phyloP scores from a whole-genome alignment of 306 rosid genomes.

The Pachyrhizus erosus region DNA sequence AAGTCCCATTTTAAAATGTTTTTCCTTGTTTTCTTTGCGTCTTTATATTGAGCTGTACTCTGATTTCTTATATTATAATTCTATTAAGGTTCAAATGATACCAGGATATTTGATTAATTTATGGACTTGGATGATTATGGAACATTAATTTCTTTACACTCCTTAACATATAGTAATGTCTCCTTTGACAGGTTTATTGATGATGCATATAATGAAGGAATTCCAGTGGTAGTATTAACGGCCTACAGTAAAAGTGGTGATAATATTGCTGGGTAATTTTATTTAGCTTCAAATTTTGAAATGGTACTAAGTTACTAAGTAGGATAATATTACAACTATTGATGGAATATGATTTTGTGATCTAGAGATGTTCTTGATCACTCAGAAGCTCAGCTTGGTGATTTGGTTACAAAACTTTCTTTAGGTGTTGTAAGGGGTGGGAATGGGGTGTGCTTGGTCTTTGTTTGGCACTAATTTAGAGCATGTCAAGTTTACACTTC shows the following conservation, averaged over 20 bases:
- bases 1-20: conserved; percentile 31
- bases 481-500: not conserved
- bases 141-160: conserved; percentile 33
- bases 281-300: conserved; percentile 36
- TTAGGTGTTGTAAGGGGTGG: conserved; percentile 1
- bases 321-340: conserved; percentile 22
- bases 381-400: not conserved
- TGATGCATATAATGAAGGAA: conserved; percentile 68
- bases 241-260: conserved; percentile 80
- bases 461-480: conserved; percentile 18
- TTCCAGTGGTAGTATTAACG: conserved; percentile 76
- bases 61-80: not conserved
- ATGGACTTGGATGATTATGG: conserved; percentile 31
- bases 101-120: not conserved
- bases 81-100: not conserved
- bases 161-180: conserved; percentile 38
- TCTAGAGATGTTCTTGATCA: not conserved
- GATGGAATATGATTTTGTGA: not conserved
- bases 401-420: conserved; percentile 17
- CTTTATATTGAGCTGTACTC: conserved; percentile 25
- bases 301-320: conserved; percentile 9
- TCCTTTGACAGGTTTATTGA: conserved; percentile 79
- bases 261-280: conserved; percentile 66
- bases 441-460: not conserved
- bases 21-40: conserved; percentile 31